phyloP scores from a whole-genome alignment of 1,139 yeast species.

The Ogataea hybrid region DNA sequence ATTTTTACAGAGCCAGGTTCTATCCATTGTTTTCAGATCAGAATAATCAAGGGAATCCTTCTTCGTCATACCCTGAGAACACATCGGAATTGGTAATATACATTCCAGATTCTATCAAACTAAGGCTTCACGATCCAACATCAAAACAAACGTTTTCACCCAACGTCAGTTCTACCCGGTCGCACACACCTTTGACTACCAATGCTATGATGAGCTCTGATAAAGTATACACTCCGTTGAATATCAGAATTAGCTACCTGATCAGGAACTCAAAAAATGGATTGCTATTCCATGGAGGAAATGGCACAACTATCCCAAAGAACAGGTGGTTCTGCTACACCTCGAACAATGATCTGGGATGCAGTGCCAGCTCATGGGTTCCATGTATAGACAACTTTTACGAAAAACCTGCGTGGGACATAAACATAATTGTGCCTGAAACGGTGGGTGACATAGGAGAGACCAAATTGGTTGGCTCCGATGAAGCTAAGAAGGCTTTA shows the following conservation, averaged over 20 bases:
- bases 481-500: slow-evolving; percentile 31
- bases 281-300: slow-evolving; percentile 62
- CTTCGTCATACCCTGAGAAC: slow-evolving; percentile 36
- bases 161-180: slow-evolving; percentile 29
- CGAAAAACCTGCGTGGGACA: slow-evolving; percentile 91
- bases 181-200: slow-evolving; percentile 40
- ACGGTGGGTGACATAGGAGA: slow-evolving; percentile 70
- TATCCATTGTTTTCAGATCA: slow-evolving; percentile 59
- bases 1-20: slow-evolving; percentile 60
- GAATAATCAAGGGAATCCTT: slow-evolving; percentile 66
- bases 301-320: slow-evolving; percentile 36
- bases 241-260: slow-evolving; percentile 66
- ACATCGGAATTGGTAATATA: slow-evolving; percentile 71
- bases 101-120: slow-evolving; percentile 69
- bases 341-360: slow-evolving; percentile 69
- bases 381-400: slow-evolving; percentile 91
- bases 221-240: slow-evolving; percentile 67
- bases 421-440: slow-evolving; percentile 79
- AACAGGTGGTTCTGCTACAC: slow-evolving; percentile 83
- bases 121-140: slow-evolving; percentile 56
- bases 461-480: slow-evolving; percentile 32
- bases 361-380: slow-evolving; percentile 92
- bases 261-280: slow-evolving; percentile 73
- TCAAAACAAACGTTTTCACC: slow-evolving; percentile 47
- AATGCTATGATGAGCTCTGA: slow-evolving; percentile 36